These are phyloP conservation scores for Darksidea phi DNA, from an alignment of 495 filamentous ascomycete species.

Conservation along the genomic window DNA sequence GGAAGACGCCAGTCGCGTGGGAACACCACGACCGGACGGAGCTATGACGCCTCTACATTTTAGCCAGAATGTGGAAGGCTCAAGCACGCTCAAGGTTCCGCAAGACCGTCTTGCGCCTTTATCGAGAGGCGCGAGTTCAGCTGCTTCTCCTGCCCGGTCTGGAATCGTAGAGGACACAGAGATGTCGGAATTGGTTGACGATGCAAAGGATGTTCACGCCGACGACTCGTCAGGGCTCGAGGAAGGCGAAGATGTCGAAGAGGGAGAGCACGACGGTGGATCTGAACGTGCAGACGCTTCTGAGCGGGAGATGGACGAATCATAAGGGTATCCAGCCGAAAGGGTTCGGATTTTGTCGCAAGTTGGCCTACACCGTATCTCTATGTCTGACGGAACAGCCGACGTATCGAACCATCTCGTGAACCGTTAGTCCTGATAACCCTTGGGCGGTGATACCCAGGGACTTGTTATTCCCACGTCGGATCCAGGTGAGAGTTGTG, in stretches of 20 bases:
- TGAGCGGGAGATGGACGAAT: conserved; percentile 66
- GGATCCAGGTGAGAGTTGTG: too few relatives aligned
- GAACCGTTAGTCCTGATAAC: background rate
- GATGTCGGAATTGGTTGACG: conserved; percentile 43
- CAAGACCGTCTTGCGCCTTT: conserved; percentile 38
- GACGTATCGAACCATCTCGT: too few relatives aligned
- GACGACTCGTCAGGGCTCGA: conserved; percentile 57
- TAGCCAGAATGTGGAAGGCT: conserved; percentile 44
- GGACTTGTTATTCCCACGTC: too few relatives aligned
- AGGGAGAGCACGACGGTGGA: conserved; percentile 10
- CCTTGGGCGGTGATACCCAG: background rate
- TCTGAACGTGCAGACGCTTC: conserved; percentile 29
- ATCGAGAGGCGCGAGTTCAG: conserved; percentile 40
- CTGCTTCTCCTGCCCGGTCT: conserved; percentile 41
- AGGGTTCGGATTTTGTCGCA: too few relatives aligned
- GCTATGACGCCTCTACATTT: conserved; percentile 51
- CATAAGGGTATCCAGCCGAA: conserved; percentile 1
- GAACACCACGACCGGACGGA: conserved; percentile 67
- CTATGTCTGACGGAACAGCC: too few relatives aligned
- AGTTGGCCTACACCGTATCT: too few relatives aligned
- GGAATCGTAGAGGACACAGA: conserved; percentile 30
- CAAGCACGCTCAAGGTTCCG: conserved; percentile 17
- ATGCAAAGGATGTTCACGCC: conserved; percentile 41
- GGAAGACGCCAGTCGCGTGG: conserved; percentile 52
- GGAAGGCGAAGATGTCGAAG: conserved; percentile 66